These are phyloP conservation scores for Hypoxylon sp. DNA, from an alignment of 2,329 filamentous ascomycete species.

Conservation along the genomic window DNA sequence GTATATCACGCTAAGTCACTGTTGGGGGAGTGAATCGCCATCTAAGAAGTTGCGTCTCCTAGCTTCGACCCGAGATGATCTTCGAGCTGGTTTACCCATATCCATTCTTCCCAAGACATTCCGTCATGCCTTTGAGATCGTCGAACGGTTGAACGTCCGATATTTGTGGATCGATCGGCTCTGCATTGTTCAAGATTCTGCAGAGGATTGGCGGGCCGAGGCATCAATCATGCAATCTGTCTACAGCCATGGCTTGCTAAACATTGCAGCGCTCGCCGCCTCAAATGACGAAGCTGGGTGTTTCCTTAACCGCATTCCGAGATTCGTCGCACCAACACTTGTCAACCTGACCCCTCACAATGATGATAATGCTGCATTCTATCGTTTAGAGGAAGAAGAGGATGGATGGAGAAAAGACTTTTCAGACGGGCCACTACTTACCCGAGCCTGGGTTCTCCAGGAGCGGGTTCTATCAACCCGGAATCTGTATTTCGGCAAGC, in stretches of 20 bases:
- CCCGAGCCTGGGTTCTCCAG: slow-evolving; percentile 37
- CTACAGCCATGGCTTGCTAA: slow-evolving; percentile 30
- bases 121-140: slow-evolving; percentile 30
- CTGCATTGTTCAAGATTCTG: slow-evolving; percentile 40
- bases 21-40: slow-evolving; percentile 26
- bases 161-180: slow-evolving; percentile 42
- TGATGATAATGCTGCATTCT: background rate
- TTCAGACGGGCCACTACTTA: slow-evolving; percentile 20
- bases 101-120: slow-evolving; percentile 25
- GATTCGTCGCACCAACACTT: slow-evolving; percentile 10
- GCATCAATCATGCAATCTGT: slow-evolving; percentile 30
- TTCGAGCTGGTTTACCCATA: slow-evolving; percentile 15
- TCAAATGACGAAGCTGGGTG: slow-evolving; percentile 19
- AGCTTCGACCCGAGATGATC: background rate
- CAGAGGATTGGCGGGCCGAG: slow-evolving; percentile 30
- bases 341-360: slow-evolving; percentile 12
- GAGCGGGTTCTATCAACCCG: slow-evolving; percentile 34
- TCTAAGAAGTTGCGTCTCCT: slow-evolving; percentile 22
- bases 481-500: slow-evolving; percentile 36
- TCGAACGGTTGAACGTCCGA: slow-evolving; percentile 24
- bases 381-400: slow-evolving; percentile 4
- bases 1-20: slow-evolving; percentile 35
- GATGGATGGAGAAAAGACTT: slow-evolving; percentile 17
- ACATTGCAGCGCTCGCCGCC: slow-evolving; percentile 30
- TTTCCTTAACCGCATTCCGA: slow-evolving; percentile 29